These are phyloP conservation scores for Lachancea fermentati DNA, from an alignment of 805 yeast genomes.

Conservation along the genomic window DNA sequence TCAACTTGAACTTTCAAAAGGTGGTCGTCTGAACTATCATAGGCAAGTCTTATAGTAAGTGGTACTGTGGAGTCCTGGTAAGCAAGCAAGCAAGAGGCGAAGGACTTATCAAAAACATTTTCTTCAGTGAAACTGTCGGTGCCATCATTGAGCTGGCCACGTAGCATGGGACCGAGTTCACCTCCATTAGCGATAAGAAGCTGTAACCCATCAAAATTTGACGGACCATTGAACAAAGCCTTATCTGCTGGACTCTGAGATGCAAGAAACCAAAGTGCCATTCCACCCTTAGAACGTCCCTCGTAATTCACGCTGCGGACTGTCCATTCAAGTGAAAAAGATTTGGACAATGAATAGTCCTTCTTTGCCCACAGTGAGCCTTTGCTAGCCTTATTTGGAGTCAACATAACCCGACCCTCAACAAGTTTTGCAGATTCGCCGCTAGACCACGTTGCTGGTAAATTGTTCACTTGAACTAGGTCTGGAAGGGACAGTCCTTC, in stretches of 20 bases:
- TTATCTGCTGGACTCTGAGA: slow-evolving; percentile 28
- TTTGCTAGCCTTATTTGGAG: slow-evolving; percentile 36
- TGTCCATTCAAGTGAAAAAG: slow-evolving; percentile 56
- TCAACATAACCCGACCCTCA: slow-evolving; percentile 50
- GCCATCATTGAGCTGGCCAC: slow-evolving; percentile 59
- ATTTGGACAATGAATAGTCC: slow-evolving; percentile 28
- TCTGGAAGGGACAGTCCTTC: slow-evolving; percentile 36
- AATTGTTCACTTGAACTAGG: slow-evolving; percentile 28
- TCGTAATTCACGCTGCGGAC: slow-evolving; percentile 53
- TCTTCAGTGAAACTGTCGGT: slow-evolving; percentile 28
- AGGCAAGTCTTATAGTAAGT: slow-evolving; percentile 58
- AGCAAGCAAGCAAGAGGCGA: slow-evolving; percentile 52
- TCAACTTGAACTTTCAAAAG: slow-evolving; percentile 64
- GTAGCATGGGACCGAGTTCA: slow-evolving; percentile 44
- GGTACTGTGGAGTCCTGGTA: slow-evolving; percentile 71
- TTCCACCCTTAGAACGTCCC: slow-evolving; percentile 50
- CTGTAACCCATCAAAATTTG: slow-evolving; percentile 57
- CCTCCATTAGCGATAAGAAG: slow-evolving; percentile 50
- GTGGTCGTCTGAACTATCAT: slow-evolving; percentile 37
- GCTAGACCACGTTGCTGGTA: slow-evolving; percentile 35
- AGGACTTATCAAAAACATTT: slow-evolving; percentile 31
- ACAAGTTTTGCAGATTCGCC: slow-evolving; percentile 37
- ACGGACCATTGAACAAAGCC: slow-evolving; percentile 49
- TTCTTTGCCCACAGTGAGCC: slow-evolving; percentile 46
- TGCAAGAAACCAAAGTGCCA: slow-evolving; percentile 52